A percentile compares a stretch with the other conserved stretches of the same genome.
phyloP scores from a whole-genome alignment of 208 protist genomes.

The Trypanosoma brucei region DNA sequence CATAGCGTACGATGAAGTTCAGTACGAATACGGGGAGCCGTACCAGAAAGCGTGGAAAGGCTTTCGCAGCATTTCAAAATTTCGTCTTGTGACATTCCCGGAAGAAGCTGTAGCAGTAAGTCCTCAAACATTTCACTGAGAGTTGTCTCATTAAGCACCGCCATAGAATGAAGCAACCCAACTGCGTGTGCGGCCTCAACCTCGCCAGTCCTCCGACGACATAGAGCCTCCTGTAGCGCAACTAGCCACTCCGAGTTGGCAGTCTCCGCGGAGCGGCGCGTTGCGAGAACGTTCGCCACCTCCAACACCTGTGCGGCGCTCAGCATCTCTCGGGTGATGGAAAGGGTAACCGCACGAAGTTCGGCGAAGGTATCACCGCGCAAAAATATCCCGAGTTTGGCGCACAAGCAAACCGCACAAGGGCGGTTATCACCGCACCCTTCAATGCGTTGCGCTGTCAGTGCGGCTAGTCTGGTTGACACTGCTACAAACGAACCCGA shows the following conservation, averaged over 20 bases:
- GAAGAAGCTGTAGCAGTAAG: slow-evolving; percentile 9
- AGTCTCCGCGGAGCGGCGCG: background rate
- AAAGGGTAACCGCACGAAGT: slow-evolving; percentile 11
- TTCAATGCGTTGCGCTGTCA: slow-evolving; percentile 20
- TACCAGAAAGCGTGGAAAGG: slow-evolving; percentile 5
- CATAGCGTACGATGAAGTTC: background rate
- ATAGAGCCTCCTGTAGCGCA: slow-evolving; percentile 10
- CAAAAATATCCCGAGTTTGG: slow-evolving; percentile 11
- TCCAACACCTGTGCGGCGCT: slow-evolving; percentile 3
- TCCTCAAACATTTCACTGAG: slow-evolving; percentile 8
- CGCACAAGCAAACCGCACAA: slow-evolving; percentile 14
- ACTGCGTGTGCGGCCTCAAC: slow-evolving; percentile 3
- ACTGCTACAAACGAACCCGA: slow-evolving; percentile 3
- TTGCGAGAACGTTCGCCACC: slow-evolving; percentile 6
- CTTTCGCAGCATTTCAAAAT: slow-evolving; percentile 14
- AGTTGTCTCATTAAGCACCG: background rate
- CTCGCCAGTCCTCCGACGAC: background rate
- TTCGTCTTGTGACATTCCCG: slow-evolving; percentile 17
- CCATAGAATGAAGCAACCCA: slow-evolving; percentile 10
- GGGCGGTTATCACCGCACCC: background rate
- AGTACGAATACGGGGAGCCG: background rate
- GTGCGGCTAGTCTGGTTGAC: slow-evolving; percentile 9
- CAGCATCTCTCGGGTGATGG: slow-evolving; percentile 2
- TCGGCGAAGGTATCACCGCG: slow-evolving; percentile 9
- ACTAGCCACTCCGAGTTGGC: slow-evolving; percentile 9